Conservation (phyloP, 176 grass and related monocot species). For the Stipa capillata region DNA sequence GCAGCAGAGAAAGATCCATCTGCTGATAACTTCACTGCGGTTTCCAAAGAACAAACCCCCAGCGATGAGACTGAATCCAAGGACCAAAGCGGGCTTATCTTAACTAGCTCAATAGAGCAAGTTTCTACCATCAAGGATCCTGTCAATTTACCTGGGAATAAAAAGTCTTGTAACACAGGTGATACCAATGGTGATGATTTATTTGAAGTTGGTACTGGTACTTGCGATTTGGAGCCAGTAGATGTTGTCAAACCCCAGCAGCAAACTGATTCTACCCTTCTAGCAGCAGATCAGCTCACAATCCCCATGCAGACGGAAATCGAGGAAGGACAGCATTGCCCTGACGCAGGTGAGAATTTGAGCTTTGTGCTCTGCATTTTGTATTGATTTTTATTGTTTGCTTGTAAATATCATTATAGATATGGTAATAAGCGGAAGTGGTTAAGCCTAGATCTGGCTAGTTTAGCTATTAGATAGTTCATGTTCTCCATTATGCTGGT, state of each 20-base stretch:
- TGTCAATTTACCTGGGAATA: neutral
- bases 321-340: neutral
- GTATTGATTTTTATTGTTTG: neutral
- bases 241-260: conserved; percentile 2
- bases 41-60: neutral
- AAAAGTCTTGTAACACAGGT: neutral
- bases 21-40: neutral
- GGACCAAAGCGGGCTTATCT: neutral
- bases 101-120: conserved; percentile 6
- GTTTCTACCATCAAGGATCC: neutral
- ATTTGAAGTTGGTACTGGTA: neutral
- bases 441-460: neutral
- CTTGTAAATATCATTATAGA: neutral
- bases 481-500: neutral
- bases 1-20: conserved; percentile 2
- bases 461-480: neutral
- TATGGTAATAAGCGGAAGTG: neutral
- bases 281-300: neutral
- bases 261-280: conserved; percentile 18
- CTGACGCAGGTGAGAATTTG: conserved; percentile 22
- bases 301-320: neutral
- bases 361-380: neutral
- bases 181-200: neutral
- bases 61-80: neutral
- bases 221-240: neutral